Conservation (phyloP, 2,329 filamentous ascomycete genomes). For the Xylaria polymorpha region DNA sequence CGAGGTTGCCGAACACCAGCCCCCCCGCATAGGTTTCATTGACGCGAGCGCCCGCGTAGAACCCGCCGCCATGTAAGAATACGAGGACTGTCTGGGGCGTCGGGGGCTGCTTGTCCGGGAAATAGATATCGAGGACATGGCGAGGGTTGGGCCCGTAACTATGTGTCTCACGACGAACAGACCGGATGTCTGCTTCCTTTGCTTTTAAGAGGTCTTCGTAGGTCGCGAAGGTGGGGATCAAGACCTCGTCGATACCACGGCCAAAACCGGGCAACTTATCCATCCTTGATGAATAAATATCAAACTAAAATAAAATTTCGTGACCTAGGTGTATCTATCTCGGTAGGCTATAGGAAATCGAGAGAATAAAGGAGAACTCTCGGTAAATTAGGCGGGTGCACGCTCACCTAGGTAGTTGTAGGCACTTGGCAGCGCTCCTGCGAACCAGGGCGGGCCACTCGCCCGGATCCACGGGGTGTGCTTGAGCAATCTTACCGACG, state of each 20-base stretch:
- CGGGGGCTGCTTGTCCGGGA: slow-evolving; percentile 36
- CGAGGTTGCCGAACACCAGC: slow-evolving; percentile 53
- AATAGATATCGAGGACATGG: slow-evolving; percentile 56
- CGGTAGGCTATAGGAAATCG: too few relatives aligned
- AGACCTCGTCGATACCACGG: slow-evolving; percentile 28
- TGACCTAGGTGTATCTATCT: not conserved
- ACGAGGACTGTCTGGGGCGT: slow-evolving; percentile 44
- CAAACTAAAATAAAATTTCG: not conserved
- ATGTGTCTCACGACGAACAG: slow-evolving; percentile 48
- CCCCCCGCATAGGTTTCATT: slow-evolving; percentile 41
- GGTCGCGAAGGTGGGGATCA: slow-evolving; percentile 44
- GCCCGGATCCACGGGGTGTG: not conserved
- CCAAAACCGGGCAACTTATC: slow-evolving; percentile 27
- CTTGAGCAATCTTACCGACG: not conserved
- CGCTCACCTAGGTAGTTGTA: not conserved
- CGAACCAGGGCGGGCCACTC: not conserved
- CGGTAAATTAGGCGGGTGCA: not conserved
- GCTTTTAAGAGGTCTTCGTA: slow-evolving; percentile 44
- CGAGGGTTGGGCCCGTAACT: slow-evolving; percentile 52
- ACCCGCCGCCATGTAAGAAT: slow-evolving; percentile 52
- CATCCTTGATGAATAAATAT: slow-evolving; percentile 15
- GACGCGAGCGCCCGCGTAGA: slow-evolving; percentile 50
- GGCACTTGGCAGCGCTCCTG: not conserved
- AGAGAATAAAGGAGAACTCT: too few relatives aligned
- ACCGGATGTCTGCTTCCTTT: slow-evolving; percentile 44